Conservation (phyloP, 192 early-diverging fungal genomes). For the Thamnidium elegans region DNA sequence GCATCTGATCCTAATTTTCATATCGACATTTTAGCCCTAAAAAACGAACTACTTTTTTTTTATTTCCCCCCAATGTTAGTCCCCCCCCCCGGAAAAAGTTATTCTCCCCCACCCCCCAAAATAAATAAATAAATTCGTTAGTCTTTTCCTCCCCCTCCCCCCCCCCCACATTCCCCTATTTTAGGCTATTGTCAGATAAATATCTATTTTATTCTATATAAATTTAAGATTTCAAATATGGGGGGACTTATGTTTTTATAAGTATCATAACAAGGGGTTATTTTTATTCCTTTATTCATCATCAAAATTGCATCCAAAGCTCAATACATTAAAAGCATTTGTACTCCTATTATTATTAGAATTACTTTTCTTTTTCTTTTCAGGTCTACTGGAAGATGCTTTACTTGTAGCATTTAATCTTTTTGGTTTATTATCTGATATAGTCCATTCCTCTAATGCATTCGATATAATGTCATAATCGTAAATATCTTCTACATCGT, state of each 20-base stretch:
- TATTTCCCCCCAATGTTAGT: no score
- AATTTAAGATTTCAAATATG: slow-evolving; percentile 3
- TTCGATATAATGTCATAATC: slow-evolving; percentile 1
- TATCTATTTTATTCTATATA: slow-evolving; percentile 1
- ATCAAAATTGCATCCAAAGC: slow-evolving; percentile 25
- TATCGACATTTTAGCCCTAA: no score
- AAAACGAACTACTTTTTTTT: no score
- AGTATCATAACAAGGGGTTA: no score
- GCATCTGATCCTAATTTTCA: no score
- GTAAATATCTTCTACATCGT: background rate
- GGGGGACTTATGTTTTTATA: no score
- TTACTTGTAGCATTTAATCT: background rate
- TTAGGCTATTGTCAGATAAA: background rate
- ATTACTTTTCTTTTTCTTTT: slow-evolving; percentile 7
- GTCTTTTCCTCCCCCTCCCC: no score
- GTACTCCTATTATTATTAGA: background rate
- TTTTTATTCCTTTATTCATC: slow-evolving; percentile 5
- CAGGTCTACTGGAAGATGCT: no score
- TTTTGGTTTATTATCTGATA: slow-evolving; percentile 6
- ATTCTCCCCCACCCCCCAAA: no score
- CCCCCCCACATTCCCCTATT: background rate
- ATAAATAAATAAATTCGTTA: no score
- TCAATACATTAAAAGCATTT: slow-evolving; percentile 20
- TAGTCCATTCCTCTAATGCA: background rate
- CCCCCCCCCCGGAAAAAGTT: no score